phyloP scores from a whole-genome alignment of 352 stramenopile species.

The Plasmopara halstedii region DNA sequence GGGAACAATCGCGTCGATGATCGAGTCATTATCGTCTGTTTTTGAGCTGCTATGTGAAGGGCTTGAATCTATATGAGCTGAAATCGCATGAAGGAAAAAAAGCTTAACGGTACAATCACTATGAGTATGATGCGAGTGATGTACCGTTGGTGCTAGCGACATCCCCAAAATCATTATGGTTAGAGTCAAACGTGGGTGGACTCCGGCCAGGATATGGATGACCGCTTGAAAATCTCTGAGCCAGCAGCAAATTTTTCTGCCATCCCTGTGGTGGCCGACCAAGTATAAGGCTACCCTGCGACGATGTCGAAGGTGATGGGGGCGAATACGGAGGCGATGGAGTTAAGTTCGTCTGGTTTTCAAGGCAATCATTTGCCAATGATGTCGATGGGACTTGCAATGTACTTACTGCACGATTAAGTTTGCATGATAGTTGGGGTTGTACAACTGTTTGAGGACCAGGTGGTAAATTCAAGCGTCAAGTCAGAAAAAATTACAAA shows the following conservation, averaged over 20 bases:
- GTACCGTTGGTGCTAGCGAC: background rate
- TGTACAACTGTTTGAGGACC: constrained; percentile 15
- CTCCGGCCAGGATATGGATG: background rate
- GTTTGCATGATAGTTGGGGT: constrained; percentile 12
- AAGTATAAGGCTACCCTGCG: constrained; percentile 31
- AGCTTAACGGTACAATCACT: background rate
- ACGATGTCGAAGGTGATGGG: constrained; percentile 29
- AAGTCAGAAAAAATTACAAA: constrained; percentile 3
- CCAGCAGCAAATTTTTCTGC: constrained; percentile 29
- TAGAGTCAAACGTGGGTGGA: background rate
- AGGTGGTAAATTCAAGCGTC: background rate
- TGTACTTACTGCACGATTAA: background rate
- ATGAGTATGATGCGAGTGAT: background rate
- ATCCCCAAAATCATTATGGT: background rate
- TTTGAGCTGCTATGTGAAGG: constrained; percentile 8
- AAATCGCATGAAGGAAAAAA: background rate
- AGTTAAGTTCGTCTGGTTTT: constrained; percentile 1
- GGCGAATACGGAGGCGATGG: background rate
- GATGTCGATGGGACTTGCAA: background rate
- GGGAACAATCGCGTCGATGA: constrained; percentile 9
- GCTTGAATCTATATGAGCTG: background rate
- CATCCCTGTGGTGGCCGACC: constrained; percentile 30
- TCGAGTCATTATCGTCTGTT: constrained; percentile 9
- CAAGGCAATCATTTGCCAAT: background rate
- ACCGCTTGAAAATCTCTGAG: constrained; percentile 1